These are phyloP conservation scores for Lactuca sativa DNA, from an alignment of 129 eudicot genomes.

Conservation along the genomic window DNA sequence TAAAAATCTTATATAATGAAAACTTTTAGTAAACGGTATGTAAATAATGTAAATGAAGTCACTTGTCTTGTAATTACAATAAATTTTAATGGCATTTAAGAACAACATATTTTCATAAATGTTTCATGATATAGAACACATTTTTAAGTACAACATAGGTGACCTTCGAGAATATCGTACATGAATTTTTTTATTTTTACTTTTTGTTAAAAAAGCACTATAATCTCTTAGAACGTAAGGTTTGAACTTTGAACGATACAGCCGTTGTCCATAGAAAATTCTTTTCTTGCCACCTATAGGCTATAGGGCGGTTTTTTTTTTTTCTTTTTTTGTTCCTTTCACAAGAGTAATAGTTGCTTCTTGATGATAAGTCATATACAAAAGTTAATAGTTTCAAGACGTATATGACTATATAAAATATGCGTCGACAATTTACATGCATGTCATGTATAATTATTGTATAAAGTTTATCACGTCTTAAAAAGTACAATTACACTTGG, in stretches of 20 bases:
- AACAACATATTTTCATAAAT: too few relatives aligned
- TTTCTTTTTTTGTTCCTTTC: not conserved
- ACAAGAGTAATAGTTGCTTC: not conserved
- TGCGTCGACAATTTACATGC: not conserved
- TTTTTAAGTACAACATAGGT: too few relatives aligned
- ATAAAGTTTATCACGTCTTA: not conserved
- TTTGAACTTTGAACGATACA: not conserved
- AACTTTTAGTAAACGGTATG: too few relatives aligned
- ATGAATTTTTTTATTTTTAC: too few relatives aligned
- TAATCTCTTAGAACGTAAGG: not conserved
- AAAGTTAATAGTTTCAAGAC: not conserved
- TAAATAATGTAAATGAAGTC: too few relatives aligned
- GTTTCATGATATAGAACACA: too few relatives aligned
- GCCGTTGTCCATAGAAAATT: not conserved
- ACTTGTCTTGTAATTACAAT: too few relatives aligned
- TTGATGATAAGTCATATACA: not conserved
- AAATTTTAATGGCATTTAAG: too few relatives aligned
- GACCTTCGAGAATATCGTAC: not conserved
- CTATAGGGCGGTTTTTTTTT: not conserved
- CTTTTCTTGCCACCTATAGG: not conserved
- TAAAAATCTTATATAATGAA: too few relatives aligned
- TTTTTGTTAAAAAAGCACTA: not conserved
- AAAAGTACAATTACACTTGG: slow-evolving; percentile 7
- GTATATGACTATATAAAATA: not conserved
- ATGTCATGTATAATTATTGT: not conserved